Percentiles rank a stretch among this genome's conserved stretches.
These are phyloP conservation scores for Paratinospora sagittata DNA, from an alignment of 164 flowering plant genomes.

Conservation along the genomic window DNA sequence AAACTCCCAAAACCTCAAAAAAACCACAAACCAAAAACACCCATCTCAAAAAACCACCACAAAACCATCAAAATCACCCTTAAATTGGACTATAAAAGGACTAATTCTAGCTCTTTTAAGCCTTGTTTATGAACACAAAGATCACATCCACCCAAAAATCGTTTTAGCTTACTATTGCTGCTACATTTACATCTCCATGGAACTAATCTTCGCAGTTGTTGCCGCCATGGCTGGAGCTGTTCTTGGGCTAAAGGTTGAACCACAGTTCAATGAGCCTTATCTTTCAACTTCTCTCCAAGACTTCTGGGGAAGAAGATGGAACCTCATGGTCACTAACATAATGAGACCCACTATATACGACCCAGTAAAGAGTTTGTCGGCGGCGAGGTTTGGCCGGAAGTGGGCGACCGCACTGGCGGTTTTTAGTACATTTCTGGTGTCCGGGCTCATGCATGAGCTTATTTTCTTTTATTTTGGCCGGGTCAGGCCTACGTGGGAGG, in stretches of 20 bases:
- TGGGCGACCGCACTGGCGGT: slow-evolving; percentile 23
- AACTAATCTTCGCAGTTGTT: slow-evolving; percentile 22
- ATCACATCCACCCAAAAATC: slow-evolving; percentile 20
- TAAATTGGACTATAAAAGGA: slow-evolving; percentile 24
- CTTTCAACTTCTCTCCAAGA: slow-evolving; percentile 49
- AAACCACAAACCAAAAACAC: background rate
- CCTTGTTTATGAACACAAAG: slow-evolving; percentile 20
- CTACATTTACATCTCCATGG: slow-evolving; percentile 18
- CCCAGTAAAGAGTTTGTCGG: slow-evolving; percentile 9
- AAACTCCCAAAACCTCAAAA: background rate
- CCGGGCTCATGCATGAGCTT: slow-evolving; percentile 41
- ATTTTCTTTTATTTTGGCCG: slow-evolving; percentile 22
- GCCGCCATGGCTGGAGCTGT: slow-evolving; percentile 18
- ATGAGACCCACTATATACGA: slow-evolving; percentile 41
- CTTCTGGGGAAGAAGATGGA: slow-evolving; percentile 45
- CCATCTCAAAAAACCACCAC: background rate
- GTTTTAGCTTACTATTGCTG: slow-evolving; percentile 20
- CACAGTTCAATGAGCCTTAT: slow-evolving; percentile 47
- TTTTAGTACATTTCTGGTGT: slow-evolving; percentile 26
- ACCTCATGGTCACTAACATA: slow-evolving; percentile 30
- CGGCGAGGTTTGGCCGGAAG: slow-evolving; percentile 14
- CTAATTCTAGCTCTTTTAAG: slow-evolving; percentile 16
- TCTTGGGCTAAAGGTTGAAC: slow-evolving; percentile 44
- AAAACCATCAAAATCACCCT: slow-evolving; percentile 14
- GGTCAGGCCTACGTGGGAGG: slow-evolving; percentile 29